Conservation (phyloP, 331 rosid species). For the Phaseolus coccineus region DNA sequence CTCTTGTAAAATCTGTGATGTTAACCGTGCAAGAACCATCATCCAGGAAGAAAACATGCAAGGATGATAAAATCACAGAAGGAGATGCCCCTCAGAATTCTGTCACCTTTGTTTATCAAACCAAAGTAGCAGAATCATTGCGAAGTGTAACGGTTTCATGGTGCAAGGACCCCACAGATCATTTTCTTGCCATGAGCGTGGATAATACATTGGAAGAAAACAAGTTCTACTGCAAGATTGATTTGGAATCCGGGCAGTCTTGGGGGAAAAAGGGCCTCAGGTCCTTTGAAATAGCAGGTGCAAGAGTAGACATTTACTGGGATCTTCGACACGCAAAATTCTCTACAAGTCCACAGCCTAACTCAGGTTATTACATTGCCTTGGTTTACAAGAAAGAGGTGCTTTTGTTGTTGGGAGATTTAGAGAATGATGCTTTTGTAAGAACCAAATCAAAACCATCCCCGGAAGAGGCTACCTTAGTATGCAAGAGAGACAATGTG, state of each 20-base stretch:
- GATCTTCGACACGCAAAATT: constrained; percentile 80
- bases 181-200: constrained; percentile 41
- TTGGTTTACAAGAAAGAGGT: constrained; percentile 73
- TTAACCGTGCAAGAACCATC: constrained; percentile 32
- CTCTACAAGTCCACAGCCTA: constrained; percentile 60
- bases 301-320: constrained; percentile 79
- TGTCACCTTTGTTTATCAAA: constrained; percentile 45
- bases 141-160: constrained; percentile 41
- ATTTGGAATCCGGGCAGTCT: constrained; percentile 69
- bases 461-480: constrained; percentile 53
- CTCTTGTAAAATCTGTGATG: constrained; percentile 27
- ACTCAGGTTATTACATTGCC: constrained; percentile 76
- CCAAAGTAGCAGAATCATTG: constrained; percentile 39
- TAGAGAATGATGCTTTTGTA: constrained; percentile 65
- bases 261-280: constrained; percentile 94
- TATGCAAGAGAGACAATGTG: constrained; percentile 76
- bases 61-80: not conserved
- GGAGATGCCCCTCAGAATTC: constrained; percentile 26
- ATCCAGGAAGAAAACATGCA: constrained; percentile 11
- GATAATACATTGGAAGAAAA: constrained; percentile 37
- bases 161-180: constrained; percentile 45
- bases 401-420: constrained; percentile 74
- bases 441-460: constrained; percentile 81
- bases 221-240: constrained; percentile 71
- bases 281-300: constrained; percentile 67